Evolutionary conservation across 495 filamentous ascomycete species (phyloP), one percentile per base, ranked within the genome.

Genomic region (Penicillium paradoxum): DNA sequence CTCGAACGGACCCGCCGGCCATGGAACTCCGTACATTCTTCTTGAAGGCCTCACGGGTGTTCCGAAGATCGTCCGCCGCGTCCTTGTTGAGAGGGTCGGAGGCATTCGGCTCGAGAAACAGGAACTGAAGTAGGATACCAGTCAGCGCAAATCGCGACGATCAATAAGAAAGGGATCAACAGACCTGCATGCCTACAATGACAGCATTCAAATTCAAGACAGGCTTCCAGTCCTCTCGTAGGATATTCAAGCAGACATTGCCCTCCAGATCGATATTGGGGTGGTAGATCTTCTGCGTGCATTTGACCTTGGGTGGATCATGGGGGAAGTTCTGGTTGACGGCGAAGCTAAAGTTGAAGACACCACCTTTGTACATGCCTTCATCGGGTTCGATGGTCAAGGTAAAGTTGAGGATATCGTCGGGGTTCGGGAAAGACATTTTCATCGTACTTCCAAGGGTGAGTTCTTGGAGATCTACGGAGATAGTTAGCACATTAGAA

Each of bases 191-290:
- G 21, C 93, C 93, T 18, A 98, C 91, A 62, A 98, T 92, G 24
- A 97, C 91, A 11, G 93, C 91, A 69, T 97, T 95, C 62, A 98
- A 69, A 66, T 97, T 97, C 66, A 98, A 74, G 18, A 97, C 93
- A 0, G 93, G 93, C 75, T 97, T 97, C 93, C 93, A 98, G 75
- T 98, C 93, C 75, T 97, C 93, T 50, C 93, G 76, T 62, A 98
- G 71, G 53, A 98, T 97, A 66, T 98, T 98, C 59, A 98, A 70
- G 74, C 93, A 98, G 13, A 98, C 90, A 64, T 98, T 98, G 34
- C 93, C 93, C 63, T 98, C 93, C 43, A 95, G 77, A 66, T 98
- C 93, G 69, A 98, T 97, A 69, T 98, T 98, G 10, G 93, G 93
- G 63, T 98, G 93, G 73, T 98, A 98, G 59, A 97, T 97, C 78